phyloP scores from a whole-genome alignment of 352 stramenopile species.

The Globisporangium uncinulatum region DNA sequence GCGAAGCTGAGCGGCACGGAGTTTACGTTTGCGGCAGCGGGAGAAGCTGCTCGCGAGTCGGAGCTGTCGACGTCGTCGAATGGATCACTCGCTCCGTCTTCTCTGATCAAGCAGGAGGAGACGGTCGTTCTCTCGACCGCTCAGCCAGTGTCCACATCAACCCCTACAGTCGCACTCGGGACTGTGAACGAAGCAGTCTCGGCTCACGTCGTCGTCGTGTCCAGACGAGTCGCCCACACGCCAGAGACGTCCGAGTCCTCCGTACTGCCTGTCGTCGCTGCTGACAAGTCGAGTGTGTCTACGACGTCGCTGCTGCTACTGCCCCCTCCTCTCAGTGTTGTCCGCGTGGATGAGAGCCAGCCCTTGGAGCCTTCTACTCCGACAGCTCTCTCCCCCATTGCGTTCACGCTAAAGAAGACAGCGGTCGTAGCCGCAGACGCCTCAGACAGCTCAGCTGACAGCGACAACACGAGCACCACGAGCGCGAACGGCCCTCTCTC shows the following conservation, averaged over 20 bases:
- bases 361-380: slow-evolving; percentile 7
- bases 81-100: background rate
- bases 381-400: background rate
- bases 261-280: background rate
- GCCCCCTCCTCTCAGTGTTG: background rate
- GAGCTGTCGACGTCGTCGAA: background rate
- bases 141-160: background rate
- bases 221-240: too few relatives aligned
- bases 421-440: background rate
- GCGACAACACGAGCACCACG: background rate
- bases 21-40: background rate
- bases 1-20: slow-evolving; percentile 1
- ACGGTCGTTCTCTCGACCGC: background rate
- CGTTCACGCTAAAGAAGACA: background rate
- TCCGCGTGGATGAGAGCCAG: background rate
- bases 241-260: background rate
- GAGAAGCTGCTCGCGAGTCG: background rate
- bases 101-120: slow-evolving; percentile 1
- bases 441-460: background rate
- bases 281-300: background rate
- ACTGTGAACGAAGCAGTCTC: background rate
- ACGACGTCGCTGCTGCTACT: background rate
- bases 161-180: background rate
- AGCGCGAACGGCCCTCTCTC: background rate
- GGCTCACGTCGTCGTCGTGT: background rate